A percentile compares a stretch with the other conserved stretches of the same genome.
Conservation (phyloP, 768 basidiomycete genomes). For the Mycena maculata region DNA sequence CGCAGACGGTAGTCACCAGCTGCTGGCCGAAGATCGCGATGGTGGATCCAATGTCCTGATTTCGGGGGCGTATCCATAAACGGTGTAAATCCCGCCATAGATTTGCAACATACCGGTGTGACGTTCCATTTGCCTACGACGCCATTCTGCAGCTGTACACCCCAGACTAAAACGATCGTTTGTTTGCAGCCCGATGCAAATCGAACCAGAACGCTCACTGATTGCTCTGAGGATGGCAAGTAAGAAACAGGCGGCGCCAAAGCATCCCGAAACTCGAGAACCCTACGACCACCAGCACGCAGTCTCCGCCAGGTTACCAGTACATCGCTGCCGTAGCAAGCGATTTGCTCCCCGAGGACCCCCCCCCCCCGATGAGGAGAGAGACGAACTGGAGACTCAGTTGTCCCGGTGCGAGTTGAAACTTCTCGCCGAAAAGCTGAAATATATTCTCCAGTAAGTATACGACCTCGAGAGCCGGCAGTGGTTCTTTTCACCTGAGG, state of each 20-base stretch:
- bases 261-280: conserved; percentile 17
- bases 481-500: background rate
- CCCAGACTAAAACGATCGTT: background rate
- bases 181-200: background rate
- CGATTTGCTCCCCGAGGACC: conserved; percentile 11
- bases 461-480: background rate
- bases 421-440: background rate
- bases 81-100: background rate
- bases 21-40: conserved; percentile 3
- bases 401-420: background rate
- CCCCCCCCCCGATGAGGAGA: background rate
- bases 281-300: background rate
- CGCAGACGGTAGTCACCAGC: background rate
- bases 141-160: background rate
- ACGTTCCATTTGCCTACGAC: conserved; percentile 1
- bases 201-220: background rate
- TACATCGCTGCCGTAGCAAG: background rate
- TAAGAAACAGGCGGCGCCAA: conserved; percentile 37
- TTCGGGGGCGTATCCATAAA: background rate
- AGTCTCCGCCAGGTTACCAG: background rate
- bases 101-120: background rate
- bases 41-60: conserved; percentile 3
- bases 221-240: background rate
- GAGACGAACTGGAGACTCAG: background rate
- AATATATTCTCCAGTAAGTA: background rate